A percentile compares a stretch with the other conserved stretches of the same genome.
Conservation (phyloP, 306 rosid genomes). For the Pachyrhizus erosus region DNA sequence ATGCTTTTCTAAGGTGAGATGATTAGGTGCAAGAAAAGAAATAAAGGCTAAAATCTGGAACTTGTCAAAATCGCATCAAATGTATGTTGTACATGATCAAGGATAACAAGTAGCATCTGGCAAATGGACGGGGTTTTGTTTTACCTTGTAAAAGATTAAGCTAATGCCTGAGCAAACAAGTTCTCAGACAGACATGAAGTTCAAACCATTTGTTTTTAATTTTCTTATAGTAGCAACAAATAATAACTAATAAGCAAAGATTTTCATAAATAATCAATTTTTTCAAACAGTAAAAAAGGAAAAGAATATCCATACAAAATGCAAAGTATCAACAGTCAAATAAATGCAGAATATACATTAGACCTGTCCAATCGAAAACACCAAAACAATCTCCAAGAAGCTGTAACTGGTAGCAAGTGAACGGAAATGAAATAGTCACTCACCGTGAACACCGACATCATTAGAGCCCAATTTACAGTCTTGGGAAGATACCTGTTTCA, state of each 20-base stretch:
- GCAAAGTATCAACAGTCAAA: constrained; percentile 17
- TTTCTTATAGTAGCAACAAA: not conserved
- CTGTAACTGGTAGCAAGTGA: constrained; percentile 13
- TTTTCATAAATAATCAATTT: not conserved
- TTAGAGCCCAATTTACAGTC: constrained; percentile 80
- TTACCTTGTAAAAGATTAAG: not conserved
- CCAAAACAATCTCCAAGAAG: not conserved
- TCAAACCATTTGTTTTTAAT: constrained; percentile 1
- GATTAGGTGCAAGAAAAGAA: not conserved
- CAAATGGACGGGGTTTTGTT: not conserved
- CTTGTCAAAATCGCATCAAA: not conserved
- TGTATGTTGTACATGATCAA: not conserved
- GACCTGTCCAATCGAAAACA: not conserved
- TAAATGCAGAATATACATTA: not conserved
- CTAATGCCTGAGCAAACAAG: not conserved
- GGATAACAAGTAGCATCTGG: not conserved
- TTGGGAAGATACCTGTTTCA: constrained; percentile 66
- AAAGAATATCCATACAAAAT: constrained; percentile 10
- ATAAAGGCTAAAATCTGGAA: constrained; percentile 9
- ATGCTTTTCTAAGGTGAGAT: not conserved
- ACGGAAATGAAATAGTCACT: constrained; percentile 40
- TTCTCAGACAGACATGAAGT: constrained; percentile 12
- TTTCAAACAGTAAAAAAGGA: not conserved
- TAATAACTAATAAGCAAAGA: not conserved
- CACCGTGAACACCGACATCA: constrained; percentile 89